Conservation (phyloP, 2,329 filamentous ascomycete species). For the Pyrenochaeta sp. region DNA sequence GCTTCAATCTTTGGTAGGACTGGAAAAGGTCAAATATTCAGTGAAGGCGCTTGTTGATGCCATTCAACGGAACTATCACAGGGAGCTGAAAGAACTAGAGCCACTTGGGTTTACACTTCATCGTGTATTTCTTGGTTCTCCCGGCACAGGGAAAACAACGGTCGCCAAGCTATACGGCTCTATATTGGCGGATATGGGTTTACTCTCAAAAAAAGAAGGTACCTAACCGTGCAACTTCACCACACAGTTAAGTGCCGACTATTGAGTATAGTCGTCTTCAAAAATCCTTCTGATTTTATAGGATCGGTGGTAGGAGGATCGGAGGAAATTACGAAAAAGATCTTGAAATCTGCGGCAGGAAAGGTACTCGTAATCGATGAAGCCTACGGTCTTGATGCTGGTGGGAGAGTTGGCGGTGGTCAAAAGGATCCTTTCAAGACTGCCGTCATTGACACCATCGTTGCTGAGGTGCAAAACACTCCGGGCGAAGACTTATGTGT, state of each 20-base stretch:
- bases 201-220: conserved; percentile 75
- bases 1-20: conserved; percentile 67
- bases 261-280: conserved; percentile 65
- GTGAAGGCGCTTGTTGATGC: conserved; percentile 67
- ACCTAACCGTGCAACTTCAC: conserved; percentile 21
- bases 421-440: conserved; percentile 63
- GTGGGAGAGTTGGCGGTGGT: conserved; percentile 40
- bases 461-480: conserved; percentile 74
- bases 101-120: conserved; percentile 71
- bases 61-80: conserved; percentile 69
- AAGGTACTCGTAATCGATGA: conserved; percentile 86
- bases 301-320: conserved; percentile 70
- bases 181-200: conserved; percentile 72
- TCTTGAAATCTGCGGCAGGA: conserved; percentile 70
- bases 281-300: conserved; percentile 78
- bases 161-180: conserved; percentile 76
- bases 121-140: conserved; percentile 73
- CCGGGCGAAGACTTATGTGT: conserved; percentile 78
- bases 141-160: conserved; percentile 80
- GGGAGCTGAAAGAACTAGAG: conserved; percentile 70
- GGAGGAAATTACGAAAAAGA: conserved; percentile 75
- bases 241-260: conserved; percentile 7
- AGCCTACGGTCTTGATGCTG: conserved; percentile 68
- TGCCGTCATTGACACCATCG: conserved; percentile 76
- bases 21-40: conserved; percentile 69